These are phyloP conservation scores for Rubus parviflorus DNA, from an alignment of 306 rosid species.

Conservation along the genomic window DNA sequence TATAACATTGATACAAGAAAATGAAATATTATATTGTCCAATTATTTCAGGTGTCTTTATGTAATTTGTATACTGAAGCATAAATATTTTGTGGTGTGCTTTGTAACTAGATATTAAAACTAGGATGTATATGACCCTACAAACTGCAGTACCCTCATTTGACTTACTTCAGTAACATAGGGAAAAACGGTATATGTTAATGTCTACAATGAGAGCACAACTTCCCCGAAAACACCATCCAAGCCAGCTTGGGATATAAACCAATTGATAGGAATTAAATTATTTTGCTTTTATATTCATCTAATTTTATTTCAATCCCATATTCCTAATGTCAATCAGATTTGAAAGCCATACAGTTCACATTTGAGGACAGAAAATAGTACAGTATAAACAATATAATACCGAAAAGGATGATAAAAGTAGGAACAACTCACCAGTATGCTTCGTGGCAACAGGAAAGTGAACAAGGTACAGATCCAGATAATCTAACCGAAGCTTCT, in stretches of 20 bases:
- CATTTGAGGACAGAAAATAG: neutral
- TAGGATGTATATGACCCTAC: neutral
- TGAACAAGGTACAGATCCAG: conserved; percentile 86
- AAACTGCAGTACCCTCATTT: neutral
- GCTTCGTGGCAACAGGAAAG: conserved; percentile 76
- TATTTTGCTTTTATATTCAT: neutral
- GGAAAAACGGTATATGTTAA: neutral
- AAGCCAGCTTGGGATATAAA: conserved; percentile 1
- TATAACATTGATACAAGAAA: neutral
- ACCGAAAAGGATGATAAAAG: neutral
- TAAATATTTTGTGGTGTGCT: neutral
- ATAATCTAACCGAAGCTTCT: conserved; percentile 78
- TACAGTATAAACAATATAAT: neutral
- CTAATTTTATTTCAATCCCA: neutral
- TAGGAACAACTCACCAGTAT: conserved; percentile 51
- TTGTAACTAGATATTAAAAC: neutral
- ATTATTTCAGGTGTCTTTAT: neutral
- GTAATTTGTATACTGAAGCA: neutral
- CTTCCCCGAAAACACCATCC: neutral
- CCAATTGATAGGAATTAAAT: neutral
- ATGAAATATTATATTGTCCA: neutral
- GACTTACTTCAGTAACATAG: neutral
- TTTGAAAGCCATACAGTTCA: neutral
- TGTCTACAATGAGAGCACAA: neutral
- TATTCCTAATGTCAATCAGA: neutral